phyloP scores from a whole-genome alignment of 768 basidiomycete species.

The Mycena crocata region DNA sequence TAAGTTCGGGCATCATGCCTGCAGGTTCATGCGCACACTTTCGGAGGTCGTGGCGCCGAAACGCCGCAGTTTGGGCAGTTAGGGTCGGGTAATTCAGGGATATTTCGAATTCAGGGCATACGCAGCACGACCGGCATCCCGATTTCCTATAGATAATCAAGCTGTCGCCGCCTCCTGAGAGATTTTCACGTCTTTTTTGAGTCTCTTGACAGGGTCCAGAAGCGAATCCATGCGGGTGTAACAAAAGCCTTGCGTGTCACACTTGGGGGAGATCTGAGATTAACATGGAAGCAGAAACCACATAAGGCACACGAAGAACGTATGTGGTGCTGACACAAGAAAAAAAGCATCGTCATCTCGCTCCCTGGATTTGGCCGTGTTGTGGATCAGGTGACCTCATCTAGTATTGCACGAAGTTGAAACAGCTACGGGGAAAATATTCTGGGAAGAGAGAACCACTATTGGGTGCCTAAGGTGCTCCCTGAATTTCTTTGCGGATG shows the following conservation, averaged over 20 bases:
- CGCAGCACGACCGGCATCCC: not conserved
- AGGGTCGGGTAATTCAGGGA: constrained; percentile 5
- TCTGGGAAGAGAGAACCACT: no score
- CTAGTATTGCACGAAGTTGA: no score
- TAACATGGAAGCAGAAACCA: no score
- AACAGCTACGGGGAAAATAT: no score
- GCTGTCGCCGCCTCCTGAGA: constrained; percentile 17
- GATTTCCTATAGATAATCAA: constrained; percentile 6
- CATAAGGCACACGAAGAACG: no score
- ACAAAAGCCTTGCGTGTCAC: not conserved
- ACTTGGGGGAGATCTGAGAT: not conserved
- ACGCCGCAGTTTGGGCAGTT: not conserved
- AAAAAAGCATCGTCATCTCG: no score
- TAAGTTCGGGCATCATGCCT: no score
- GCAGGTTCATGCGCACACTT: not conserved
- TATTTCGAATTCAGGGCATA: not conserved
- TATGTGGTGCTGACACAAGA: no score
- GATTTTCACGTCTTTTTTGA: constrained; percentile 1
- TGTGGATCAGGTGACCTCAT: no score
- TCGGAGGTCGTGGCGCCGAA: constrained; percentile 3
- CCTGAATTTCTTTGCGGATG: no score
- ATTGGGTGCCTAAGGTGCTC: no score
- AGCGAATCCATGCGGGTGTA: constrained; percentile 19
- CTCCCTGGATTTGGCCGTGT: no score
- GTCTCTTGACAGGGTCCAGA: constrained; percentile 10